Evolutionary conservation across 208 protist species (phyloP).

Genomic region (Crithidia brevicula): DNA sequence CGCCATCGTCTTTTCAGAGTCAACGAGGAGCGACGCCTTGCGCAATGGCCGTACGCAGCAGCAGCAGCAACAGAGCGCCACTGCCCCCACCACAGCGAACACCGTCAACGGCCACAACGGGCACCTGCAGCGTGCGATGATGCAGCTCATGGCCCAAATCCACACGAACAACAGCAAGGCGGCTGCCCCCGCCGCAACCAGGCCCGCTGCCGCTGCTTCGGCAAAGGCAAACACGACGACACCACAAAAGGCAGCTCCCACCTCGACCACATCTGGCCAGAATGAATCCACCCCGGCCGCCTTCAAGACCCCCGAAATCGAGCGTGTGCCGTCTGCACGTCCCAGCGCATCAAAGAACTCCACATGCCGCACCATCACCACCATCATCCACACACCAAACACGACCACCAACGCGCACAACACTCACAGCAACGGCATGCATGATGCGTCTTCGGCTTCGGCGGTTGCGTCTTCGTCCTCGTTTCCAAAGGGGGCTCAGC

Average conservation of each 20-base stretch:
- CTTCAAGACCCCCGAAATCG: conserved; percentile 33
- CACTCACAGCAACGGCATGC: conserved; percentile 11
- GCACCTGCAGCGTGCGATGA: conserved; percentile 30
- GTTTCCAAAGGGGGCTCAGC: conserved; percentile 20
- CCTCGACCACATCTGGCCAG: not conserved
- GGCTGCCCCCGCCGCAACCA: not conserved
- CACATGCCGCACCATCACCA: conserved; percentile 29
- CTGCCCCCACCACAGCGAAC: not conserved
- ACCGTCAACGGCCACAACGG: not conserved
- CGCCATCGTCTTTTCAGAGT: conserved; percentile 20
- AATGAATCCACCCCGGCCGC: not conserved
- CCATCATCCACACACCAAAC: conserved; percentile 35
- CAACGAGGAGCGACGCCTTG: conserved; percentile 9
- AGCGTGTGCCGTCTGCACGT: conserved; percentile 33
- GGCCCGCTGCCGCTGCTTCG: not conserved
- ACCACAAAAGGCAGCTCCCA: conserved; percentile 17
- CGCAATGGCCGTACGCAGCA: conserved; percentile 4
- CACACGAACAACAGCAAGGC: conserved; percentile 25
- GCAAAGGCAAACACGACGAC: conserved; percentile 1
- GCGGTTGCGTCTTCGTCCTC: no score
- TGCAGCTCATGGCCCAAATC: conserved; percentile 32
- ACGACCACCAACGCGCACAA: conserved; percentile 2
- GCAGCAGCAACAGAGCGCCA: conserved; percentile 4
- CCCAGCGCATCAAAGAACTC: conserved; percentile 36
- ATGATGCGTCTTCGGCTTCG: not conserved